phyloP scores from a whole-genome alignment of 306 rosid genomes.

The Fagus sylvatica region DNA sequence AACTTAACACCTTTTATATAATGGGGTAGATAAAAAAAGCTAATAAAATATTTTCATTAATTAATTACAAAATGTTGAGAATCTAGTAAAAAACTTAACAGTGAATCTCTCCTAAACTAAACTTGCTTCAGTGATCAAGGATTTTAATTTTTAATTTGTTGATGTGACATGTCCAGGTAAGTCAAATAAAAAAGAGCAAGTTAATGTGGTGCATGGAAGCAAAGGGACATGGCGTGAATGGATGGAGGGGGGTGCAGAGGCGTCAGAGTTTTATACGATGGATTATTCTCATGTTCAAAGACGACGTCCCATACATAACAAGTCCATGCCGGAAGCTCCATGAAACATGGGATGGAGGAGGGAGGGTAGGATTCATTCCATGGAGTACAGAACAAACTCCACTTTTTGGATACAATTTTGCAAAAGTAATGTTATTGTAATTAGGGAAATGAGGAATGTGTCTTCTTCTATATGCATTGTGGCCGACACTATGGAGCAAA shows the following conservation, averaged over 20 bases:
- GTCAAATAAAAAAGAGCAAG: slow-evolving; percentile 20
- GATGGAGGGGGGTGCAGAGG: slow-evolving; percentile 39
- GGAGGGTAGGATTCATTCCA: background rate
- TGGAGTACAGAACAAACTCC: background rate
- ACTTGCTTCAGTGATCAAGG: too few relatives aligned
- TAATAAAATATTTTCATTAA: too few relatives aligned
- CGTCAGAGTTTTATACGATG: slow-evolving; percentile 56
- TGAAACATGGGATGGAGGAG: slow-evolving; percentile 31
- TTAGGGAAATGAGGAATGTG: slow-evolving; percentile 36
- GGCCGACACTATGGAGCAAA: slow-evolving; percentile 45
- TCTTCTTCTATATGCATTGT: slow-evolving; percentile 22
- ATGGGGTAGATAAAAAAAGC: too few relatives aligned
- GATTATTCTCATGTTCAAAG: slow-evolving; percentile 59
- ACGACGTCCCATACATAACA: slow-evolving; percentile 79
- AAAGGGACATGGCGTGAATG: slow-evolving; percentile 52
- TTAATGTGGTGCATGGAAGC: slow-evolving; percentile 29
- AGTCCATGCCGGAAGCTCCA: slow-evolving; percentile 53
- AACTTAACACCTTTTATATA: too few relatives aligned
- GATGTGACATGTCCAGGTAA: slow-evolving; percentile 34
- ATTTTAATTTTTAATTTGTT: background rate
- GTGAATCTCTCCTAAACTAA: too few relatives aligned
- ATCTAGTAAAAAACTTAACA: too few relatives aligned
- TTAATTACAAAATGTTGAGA: too few relatives aligned
- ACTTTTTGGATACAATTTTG: slow-evolving; percentile 27
- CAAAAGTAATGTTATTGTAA: slow-evolving; percentile 27